Conservation (phyloP, 495 filamentous ascomycete genomes). For the Aspergillus olivimuriae region DNA sequence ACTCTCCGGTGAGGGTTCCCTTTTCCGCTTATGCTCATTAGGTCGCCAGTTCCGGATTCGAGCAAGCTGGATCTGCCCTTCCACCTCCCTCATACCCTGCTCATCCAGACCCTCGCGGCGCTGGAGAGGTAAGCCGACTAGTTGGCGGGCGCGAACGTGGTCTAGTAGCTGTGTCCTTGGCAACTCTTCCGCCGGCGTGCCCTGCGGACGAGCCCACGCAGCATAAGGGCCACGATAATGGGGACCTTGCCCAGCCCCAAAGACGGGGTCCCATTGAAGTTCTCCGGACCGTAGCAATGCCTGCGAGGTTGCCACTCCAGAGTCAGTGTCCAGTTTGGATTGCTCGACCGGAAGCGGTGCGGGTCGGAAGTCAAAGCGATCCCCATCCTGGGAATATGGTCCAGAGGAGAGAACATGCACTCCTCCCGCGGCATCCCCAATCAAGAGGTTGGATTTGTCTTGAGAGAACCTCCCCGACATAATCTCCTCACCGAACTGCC, state of each 20-base stretch:
- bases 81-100: conserved; percentile 12
- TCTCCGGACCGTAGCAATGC: conserved; percentile 30
- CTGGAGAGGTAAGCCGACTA: conserved; percentile 18
- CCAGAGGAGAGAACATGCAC: conserved; percentile 58
- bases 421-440: conserved; percentile 71
- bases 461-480: conserved; percentile 64
- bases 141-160: conserved; percentile 21
- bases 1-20: neutral
- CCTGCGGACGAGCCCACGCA: conserved; percentile 30
- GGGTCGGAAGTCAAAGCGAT: conserved; percentile 17
- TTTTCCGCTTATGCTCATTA: conserved; percentile 12
- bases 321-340: conserved; percentile 13
- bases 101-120: conserved; percentile 19
- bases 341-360: conserved; percentile 10
- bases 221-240: conserved; percentile 42
- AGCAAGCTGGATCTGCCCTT: conserved; percentile 17
- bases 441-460: conserved; percentile 61
- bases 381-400: conserved; percentile 18
- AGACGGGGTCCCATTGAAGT: conserved; percentile 32
- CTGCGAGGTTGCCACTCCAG: conserved; percentile 22
- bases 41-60: conserved; percentile 21
- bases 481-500: conserved; percentile 42
- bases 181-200: conserved; percentile 10
- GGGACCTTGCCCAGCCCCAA: conserved; percentile 40
- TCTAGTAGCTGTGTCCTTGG: conserved; percentile 15